These are phyloP conservation scores for Ophiobolus disseminans DNA, from an alignment of 2,329 filamentous ascomycete genomes.

Conservation along the genomic window DNA sequence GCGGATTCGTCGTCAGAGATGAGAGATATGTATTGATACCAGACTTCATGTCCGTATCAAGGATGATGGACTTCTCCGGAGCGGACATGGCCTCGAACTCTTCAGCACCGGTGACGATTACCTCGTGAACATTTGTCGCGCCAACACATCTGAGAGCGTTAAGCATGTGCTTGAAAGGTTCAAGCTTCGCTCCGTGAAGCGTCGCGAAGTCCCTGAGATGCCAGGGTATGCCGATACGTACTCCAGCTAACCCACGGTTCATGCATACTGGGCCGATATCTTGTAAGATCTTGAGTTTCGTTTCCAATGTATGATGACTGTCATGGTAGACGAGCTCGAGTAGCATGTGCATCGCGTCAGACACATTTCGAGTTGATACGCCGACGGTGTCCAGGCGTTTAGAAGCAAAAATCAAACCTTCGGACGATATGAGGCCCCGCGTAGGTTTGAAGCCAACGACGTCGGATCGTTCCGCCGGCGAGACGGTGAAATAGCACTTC, in stretches of 20 bases:
- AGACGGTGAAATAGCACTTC: conserved; percentile 22
- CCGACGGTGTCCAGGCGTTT: conserved; percentile 60
- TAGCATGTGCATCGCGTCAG: conserved; percentile 57
- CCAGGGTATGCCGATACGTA: conserved; percentile 15
- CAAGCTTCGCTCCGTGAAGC: conserved; percentile 1
- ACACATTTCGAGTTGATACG: conserved; percentile 60
- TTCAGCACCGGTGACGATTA: conserved; percentile 48
- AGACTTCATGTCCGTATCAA: conserved; percentile 64
- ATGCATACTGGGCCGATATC: conserved; percentile 11
- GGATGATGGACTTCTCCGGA: conserved; percentile 44
- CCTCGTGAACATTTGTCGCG: conserved; percentile 22
- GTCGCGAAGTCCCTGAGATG: neutral
- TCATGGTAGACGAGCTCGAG: conserved; percentile 42
- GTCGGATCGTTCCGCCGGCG: conserved; percentile 22
- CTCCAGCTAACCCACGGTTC: conserved; percentile 2
- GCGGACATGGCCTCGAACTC: conserved; percentile 50
- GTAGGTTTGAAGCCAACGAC: conserved; percentile 32
- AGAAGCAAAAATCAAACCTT: conserved; percentile 66
- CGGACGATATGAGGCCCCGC: conserved; percentile 62
- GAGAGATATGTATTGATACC: conserved; percentile 63
- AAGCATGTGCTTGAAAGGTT: conserved; percentile 10
- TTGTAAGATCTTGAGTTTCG: neutral
- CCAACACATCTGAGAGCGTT: conserved; percentile 9
- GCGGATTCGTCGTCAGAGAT: conserved; percentile 61
- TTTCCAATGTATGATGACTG: neutral